Conservation (phyloP, 2,329 filamentous ascomycete genomes). For the Aciculosporium take region DNA sequence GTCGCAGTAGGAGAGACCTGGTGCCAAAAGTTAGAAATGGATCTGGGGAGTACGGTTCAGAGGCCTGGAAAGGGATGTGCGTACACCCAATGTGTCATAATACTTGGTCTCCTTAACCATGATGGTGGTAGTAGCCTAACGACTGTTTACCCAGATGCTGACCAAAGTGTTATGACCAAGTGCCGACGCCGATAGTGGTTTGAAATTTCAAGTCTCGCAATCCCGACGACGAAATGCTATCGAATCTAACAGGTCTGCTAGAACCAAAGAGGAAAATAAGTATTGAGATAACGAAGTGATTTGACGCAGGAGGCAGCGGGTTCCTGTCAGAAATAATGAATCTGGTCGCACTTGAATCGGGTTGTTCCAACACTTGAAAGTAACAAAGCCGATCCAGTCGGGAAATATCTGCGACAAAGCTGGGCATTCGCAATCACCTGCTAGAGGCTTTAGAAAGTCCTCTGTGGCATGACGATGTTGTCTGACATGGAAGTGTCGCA, state of each 20-base stretch:
- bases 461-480: background rate
- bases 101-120: constrained; percentile 72
- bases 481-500: background rate
- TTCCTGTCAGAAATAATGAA: background rate
- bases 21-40: background rate
- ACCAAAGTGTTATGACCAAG: background rate
- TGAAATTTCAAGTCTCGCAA: background rate
- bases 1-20: constrained; percentile 67
- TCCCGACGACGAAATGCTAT: background rate
- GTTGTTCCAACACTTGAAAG: background rate
- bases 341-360: background rate
- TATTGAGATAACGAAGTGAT: background rate
- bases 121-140: constrained; percentile 18
- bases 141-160: constrained; percentile 6
- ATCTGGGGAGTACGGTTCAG: background rate
- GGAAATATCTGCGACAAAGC: background rate
- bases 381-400: background rate
- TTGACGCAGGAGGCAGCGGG: background rate
- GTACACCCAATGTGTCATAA: constrained; percentile 67
- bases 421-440: too few species aligned
- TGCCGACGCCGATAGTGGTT: constrained; percentile 5
- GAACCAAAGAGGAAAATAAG: background rate
- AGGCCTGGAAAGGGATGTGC: constrained; percentile 16
- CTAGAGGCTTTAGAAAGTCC: background rate
- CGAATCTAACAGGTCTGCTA: background rate